Evolutionary conservation across 441 rosid species (phyloP).

Genomic region (Syzygium malaccense): DNA sequence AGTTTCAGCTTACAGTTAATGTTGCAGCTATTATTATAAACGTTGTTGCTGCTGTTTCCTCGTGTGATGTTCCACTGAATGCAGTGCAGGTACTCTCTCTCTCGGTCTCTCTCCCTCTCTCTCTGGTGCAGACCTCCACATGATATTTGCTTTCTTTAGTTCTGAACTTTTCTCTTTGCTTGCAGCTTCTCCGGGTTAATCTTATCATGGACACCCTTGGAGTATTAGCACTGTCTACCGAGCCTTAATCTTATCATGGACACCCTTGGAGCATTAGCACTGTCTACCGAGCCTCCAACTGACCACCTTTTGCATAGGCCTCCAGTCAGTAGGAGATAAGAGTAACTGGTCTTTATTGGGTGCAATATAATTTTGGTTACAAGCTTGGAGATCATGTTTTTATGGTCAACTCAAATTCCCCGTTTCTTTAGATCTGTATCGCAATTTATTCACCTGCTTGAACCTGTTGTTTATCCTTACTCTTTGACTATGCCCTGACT

Average conservation of each 20-base stretch:
- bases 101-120: not conserved
- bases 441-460: not conserved
- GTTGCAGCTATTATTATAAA: conserved; percentile 93
- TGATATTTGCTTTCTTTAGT: not conserved
- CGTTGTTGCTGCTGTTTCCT: conserved; percentile 91
- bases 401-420: not conserved
- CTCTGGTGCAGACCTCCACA: not conserved
- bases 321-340: conserved; percentile 91
- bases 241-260: conserved; percentile 95
- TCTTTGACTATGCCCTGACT: not conserved
- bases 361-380: not conserved
- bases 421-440: not conserved
- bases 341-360: not conserved
- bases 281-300: conserved; percentile 98
- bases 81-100: conserved; percentile 74
- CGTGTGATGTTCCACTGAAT: conserved; percentile 93
- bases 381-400: not conserved
- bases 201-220: conserved; percentile 99
- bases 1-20: conserved; percentile 97
- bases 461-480: not conserved
- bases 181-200: conserved; percentile 98
- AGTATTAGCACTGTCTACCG: conserved; percentile 95
- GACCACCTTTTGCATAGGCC: conserved; percentile 87
- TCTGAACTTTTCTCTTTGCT: not conserved
- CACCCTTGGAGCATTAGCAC: conserved; percentile 95